Evolutionary conservation across 2,329 filamentous ascomycete species (phyloP).

Genomic region (Botrytis paeoniae): DNA sequence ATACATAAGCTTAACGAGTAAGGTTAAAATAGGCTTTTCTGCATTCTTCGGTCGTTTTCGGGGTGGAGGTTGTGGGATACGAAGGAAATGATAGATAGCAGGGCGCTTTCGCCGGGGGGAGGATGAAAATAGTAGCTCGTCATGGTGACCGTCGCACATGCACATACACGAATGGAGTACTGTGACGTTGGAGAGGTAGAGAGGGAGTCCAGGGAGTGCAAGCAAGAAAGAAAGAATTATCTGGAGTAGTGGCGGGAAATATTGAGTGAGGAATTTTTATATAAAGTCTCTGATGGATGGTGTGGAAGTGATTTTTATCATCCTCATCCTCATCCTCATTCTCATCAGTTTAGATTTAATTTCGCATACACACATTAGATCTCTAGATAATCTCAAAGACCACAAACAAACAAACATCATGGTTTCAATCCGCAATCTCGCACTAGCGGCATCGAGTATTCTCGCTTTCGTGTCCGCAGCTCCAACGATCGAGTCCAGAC

Average conservation of each 20-base stretch:
- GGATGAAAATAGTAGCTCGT: background rate
- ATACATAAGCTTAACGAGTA: background rate
- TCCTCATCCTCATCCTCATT: background rate
- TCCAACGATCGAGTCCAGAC: constrained; percentile 15
- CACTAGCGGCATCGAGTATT: constrained; percentile 22
- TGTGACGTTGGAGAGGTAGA: background rate
- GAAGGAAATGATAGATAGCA: background rate
- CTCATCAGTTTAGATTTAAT: background rate
- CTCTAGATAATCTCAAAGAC: background rate
- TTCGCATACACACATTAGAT: background rate
- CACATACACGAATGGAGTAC: background rate
- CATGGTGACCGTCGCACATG: background rate
- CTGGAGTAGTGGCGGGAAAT: background rate
- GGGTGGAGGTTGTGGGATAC: background rate
- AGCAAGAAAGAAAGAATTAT: no score
- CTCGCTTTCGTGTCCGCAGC: constrained; percentile 22
- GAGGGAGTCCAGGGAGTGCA: background rate
- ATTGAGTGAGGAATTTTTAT: background rate
- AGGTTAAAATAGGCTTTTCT: background rate
- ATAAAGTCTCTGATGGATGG: background rate
- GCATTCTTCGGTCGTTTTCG: background rate
- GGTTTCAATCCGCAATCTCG: constrained; percentile 24
- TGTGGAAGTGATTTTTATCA: background rate
- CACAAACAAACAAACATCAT: constrained; percentile 17
- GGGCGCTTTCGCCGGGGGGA: background rate